Evolutionary conservation across 1,284 basidiomycete genomes (phyloP), one percentile per base, ranked within the genome.

Genomic region (Bjerkandera adusta): DNA sequence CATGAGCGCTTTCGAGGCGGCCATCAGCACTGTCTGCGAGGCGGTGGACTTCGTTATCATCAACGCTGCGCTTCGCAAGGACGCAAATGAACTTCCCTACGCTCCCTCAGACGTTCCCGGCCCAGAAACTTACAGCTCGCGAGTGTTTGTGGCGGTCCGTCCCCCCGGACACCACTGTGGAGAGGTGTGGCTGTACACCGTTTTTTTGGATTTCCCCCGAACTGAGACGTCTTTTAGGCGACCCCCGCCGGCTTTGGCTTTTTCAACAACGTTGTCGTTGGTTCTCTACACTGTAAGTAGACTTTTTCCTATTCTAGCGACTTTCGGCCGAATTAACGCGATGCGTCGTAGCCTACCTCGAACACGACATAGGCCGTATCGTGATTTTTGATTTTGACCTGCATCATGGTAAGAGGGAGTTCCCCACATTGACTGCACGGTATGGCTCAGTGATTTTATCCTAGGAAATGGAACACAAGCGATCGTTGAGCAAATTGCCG

Each of bases 381-480:
- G 78, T 96, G 29, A 87, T 98, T 41, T 79, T 97, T 36, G 96
- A 98, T 60, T 93, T 97, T 52, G 95, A 98, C 66, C 71, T 97
- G 5, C 94, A 97, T 66, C 94, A 97, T 59, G 85, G 87, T 82
- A 52, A 38, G 69, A 48, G n/a, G 35, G 35, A 8, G 15, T 10
- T 16, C 3, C 22, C 4, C 22, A 10, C 32, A 30, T 1, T 10
- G 24, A 7, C 5, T 43, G 18, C 10, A 5, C 16, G 34, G 16
- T 20, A 16, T 10, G 6, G 5, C 5, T 5, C 16, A 34, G 15
- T 45, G 26, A 3, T 47, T 10, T 20, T 12, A 36, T 20, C 30
- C 47, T 55, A 90, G 90, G 92, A 5, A 96, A 98, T 60, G 96
- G 96, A 1, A 97, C 93, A 0, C 94, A 97, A 61, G 82, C 90